A percentile compares a stretch with the other conserved stretches of the same genome.
Evolutionary conservation across 148 eudicot genomes (phyloP).

Genomic region (Silene conica): DNA sequence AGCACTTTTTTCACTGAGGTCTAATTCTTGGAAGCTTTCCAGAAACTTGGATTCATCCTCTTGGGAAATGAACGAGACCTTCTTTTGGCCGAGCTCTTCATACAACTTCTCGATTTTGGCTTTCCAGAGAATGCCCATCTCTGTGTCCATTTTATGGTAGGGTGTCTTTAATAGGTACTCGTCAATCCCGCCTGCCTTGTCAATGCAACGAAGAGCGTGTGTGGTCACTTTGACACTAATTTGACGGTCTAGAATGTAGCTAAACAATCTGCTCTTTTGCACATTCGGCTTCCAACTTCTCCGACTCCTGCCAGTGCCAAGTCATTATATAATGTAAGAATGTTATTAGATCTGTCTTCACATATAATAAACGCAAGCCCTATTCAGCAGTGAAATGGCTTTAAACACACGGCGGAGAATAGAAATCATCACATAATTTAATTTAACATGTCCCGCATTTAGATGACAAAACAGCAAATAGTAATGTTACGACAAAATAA

Average conservation of each 20-base stretch:
- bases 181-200: conserved; percentile 95
- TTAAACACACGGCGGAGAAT: neutral
- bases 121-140: conserved; percentile 87
- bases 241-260: conserved; percentile 82
- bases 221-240: conserved; percentile 84
- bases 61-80: conserved; percentile 73
- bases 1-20: conserved; percentile 43
- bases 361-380: neutral
- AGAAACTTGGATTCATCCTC: conserved; percentile 81
- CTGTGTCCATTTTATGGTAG: conserved; percentile 94
- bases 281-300: conserved; percentile 91
- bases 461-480: neutral
- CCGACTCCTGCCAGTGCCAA: conserved; percentile 50
- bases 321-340: neutral
- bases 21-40: conserved; percentile 56
- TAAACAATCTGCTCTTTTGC: conserved; percentile 81
- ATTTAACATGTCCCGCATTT: neutral
- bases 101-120: conserved; percentile 87
- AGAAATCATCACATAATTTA: too few species aligned
- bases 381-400: neutral
- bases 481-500: neutral
- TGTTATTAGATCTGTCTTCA: neutral
- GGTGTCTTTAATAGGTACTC: conserved; percentile 95
- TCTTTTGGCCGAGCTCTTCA: conserved; percentile 69
- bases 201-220: conserved; percentile 92